phyloP scores from a whole-genome alignment of 345 rosid species.

The Dovyalis caffra region DNA sequence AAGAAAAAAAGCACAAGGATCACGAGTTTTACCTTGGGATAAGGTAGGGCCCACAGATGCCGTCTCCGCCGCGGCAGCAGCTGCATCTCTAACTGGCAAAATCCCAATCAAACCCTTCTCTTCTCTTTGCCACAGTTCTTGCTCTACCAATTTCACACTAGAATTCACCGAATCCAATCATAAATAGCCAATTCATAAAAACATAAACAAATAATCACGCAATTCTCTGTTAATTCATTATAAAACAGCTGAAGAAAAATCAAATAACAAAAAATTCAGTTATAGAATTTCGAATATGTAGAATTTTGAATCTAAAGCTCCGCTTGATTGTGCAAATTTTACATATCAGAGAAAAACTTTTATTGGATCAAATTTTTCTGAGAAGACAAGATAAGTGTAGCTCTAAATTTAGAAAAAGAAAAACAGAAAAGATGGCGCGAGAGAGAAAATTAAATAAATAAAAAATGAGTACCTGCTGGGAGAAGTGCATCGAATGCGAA shows the following conservation, averaged over 20 bases:
- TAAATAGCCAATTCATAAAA: not conserved
- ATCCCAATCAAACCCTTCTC: constrained; percentile 95
- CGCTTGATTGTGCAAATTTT: no score
- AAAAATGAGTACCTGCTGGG: constrained; percentile 61
- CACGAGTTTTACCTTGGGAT: constrained; percentile 46
- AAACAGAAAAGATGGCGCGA: not conserved
- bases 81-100: constrained; percentile 85
- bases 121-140: constrained; percentile 98
- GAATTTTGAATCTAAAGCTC: not conserved
- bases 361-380: no score
- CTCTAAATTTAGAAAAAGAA: not conserved
- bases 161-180: constrained; percentile 5
- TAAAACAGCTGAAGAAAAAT: not conserved
- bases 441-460: not conserved
- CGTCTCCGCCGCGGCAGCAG: constrained; percentile 51
- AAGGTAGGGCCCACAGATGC: constrained; percentile 39
- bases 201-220: not conserved
- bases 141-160: constrained; percentile 97
- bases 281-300: not conserved
- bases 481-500: constrained; percentile 98
- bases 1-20: no score
- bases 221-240: not conserved
- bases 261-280: not conserved
- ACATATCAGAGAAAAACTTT: no score
- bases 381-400: not conserved